These are phyloP conservation scores for Chaetomiaceae sp. DNA, from an alignment of 2,329 filamentous ascomycete genomes.

Conservation along the genomic window DNA sequence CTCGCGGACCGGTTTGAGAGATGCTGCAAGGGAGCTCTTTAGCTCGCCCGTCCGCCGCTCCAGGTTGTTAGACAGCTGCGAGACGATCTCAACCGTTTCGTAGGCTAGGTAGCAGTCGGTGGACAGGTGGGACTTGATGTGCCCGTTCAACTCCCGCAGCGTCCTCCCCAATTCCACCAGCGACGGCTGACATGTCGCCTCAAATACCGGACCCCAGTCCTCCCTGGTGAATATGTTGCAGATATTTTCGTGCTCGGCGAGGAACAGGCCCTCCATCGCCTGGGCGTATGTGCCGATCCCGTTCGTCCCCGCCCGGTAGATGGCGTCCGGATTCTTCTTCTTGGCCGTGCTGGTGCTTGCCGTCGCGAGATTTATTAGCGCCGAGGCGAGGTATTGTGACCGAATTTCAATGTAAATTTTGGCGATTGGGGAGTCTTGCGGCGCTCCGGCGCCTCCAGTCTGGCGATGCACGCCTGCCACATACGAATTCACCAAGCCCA, in stretches of 20 bases:
- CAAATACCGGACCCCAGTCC: conserved; percentile 75
- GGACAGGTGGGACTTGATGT: conserved; percentile 77
- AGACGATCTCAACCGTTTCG: conserved; percentile 88
- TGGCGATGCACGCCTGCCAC: conserved; percentile 56
- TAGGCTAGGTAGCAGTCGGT: conserved; percentile 95
- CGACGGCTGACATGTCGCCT: conserved; percentile 69
- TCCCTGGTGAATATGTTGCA: conserved; percentile 79
- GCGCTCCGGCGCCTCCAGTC: conserved; percentile 35
- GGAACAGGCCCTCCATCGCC: conserved; percentile 79
- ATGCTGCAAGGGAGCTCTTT: conserved; percentile 74
- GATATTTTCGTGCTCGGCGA: conserved; percentile 87
- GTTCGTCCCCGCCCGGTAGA: conserved; percentile 84
- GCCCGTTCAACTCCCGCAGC: conserved; percentile 78
- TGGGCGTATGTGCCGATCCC: conserved; percentile 85
- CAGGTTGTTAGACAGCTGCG: conserved; percentile 68
- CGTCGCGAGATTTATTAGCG: conserved; percentile 77
- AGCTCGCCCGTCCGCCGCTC: conserved; percentile 80
- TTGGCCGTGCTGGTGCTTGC: conserved; percentile 80
- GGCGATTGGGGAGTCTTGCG: conserved; percentile 63
- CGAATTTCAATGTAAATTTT: conserved; percentile 81
- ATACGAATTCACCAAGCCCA: conserved; percentile 74
- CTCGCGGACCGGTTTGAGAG: conserved; percentile 82
- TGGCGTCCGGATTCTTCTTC: conserved; percentile 71
- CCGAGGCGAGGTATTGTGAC: conserved; percentile 76
- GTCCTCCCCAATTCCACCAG: conserved; percentile 80